Conservation (phyloP, 208 protist species). For the Wallacemonas sp. region DNA sequence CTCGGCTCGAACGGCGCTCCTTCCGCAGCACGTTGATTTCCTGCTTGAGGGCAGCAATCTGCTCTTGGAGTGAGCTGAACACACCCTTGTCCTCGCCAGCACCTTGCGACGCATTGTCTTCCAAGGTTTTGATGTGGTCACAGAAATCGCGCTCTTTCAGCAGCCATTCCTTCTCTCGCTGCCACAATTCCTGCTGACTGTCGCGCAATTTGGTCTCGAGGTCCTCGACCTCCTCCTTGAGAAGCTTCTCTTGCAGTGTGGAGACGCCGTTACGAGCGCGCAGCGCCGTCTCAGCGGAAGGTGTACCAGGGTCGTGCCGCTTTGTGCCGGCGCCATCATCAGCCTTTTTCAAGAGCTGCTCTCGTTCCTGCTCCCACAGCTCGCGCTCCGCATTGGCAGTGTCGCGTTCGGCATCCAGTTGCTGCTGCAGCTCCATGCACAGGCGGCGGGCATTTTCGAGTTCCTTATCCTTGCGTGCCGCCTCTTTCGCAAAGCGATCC, state of each 20-base stretch:
- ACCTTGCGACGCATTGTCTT: constrained; percentile 23
- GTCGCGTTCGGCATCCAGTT: constrained; percentile 40
- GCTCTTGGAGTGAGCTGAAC: constrained; percentile 62
- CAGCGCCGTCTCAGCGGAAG: not conserved
- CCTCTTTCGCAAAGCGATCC: constrained; percentile 20
- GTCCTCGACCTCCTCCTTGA: constrained; percentile 73
- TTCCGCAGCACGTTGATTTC: constrained; percentile 27
- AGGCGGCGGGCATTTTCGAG: constrained; percentile 39
- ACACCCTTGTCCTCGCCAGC: constrained; percentile 49
- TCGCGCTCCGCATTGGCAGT: constrained; percentile 38
- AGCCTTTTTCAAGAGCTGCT: constrained; percentile 28
- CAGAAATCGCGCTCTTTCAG: constrained; percentile 40
- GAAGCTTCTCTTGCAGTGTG: constrained; percentile 48
- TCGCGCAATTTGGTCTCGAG: constrained; percentile 73
- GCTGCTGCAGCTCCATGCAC: constrained; percentile 38
- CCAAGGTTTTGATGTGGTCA: constrained; percentile 34
- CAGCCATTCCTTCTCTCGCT: constrained; percentile 71
- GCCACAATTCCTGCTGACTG: constrained; percentile 48
- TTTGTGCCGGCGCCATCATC: constrained; percentile 20
- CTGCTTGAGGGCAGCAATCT: constrained; percentile 51
- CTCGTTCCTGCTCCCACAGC: constrained; percentile 60
- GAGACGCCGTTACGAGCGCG: not conserved
- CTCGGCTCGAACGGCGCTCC: constrained; percentile 3
- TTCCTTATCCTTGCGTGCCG: constrained; percentile 24
- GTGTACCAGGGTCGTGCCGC: not conserved